Base-by-base conservation (phyloP, 2,329 filamentous ascomycete genomes). In the Alternaria alternata region DNA sequence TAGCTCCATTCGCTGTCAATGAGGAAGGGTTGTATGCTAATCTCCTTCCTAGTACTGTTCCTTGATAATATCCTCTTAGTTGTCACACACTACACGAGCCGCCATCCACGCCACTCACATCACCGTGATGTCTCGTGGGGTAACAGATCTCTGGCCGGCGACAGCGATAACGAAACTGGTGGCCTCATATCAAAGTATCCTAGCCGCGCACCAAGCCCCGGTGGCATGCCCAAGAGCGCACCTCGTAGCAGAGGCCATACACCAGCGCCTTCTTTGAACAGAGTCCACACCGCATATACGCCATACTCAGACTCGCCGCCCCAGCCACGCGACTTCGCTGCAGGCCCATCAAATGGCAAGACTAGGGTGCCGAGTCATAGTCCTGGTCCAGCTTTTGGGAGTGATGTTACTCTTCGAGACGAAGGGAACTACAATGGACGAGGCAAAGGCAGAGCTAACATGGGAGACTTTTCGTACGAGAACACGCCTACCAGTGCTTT, bases 11-110 rank as follows among this genome's bases (percentile, higher is more conserved):
- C 9, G 5, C 24, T 26, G 4, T 42, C 30, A 16, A 20, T 4
- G 12, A 14, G 16, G 14, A 34, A 14, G 44, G 22, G 34, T 12
- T 11, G 20, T 7, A 46, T 30, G 28, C 54, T 51, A 4, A 44
- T 12, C 16, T 18, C 16, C 18, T 41, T 18, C 11, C 20, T 14
- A 68, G 67, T 70, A 2, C 56, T 70, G 12, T 46, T 64, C 9
- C 32, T 69, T 8, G 66, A 70, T 14, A 68, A 70, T 43, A 8
- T 63, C 12, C 57, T 70, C 26, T 54, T 67, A 18, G 34, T 42
- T 3, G 41, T 69, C 39, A 54, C 62, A 14, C 51, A 61, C 36
- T 56, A 67, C 38, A 64, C 53, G 1, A 55, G 11, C 18, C 43
- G 24, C 43, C 52, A 55, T 43, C 55, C 52, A 4, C 57, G 58